A percentile compares a stretch with the other conserved stretches of the same genome.
Evolutionary conservation across 176 grass and related monocot genomes (phyloP).

Genomic region (Sorghum bicolor): Sorghum_bicolor_NCBIv3 NC_012874.2:10479001-10479500

Average conservation of each 20-base stretch:
- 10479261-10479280: rapidly evolving
- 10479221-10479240: background rate
- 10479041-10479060: no score
- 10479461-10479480: no score
- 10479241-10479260: rapidly evolving
- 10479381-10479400: conserved; percentile 78
- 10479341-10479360: conserved; percentile 14
- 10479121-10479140: background rate
- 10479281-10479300: rapidly evolving
- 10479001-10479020: no score
- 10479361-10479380: conserved; percentile 91
- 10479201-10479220: background rate
- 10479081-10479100: background rate
- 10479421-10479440: background rate
- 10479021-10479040: no score
- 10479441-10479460: background rate
- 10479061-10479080: no score
- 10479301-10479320: background rate
- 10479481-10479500: background rate
- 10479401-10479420: conserved; percentile 55
- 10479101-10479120: no score
- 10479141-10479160: background rate
- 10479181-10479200: no score
- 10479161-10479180: no score
- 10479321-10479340: rapidly evolving